These are phyloP conservation scores for Fraxinus floribunda DNA, from an alignment of 305 asterid genomes.

Conservation along the genomic window DNA sequence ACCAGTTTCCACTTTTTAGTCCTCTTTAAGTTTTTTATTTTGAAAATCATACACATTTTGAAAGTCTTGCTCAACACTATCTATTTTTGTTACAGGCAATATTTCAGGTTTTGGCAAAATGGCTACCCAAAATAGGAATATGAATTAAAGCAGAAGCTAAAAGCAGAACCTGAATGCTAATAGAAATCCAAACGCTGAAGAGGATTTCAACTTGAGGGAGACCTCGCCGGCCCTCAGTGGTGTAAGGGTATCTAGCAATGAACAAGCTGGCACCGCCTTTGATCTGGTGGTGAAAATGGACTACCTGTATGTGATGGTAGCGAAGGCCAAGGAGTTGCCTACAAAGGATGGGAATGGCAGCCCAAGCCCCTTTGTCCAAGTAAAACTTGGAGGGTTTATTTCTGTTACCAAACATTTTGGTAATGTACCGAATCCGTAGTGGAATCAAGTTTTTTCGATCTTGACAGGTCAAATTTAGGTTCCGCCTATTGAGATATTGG, in stretches of 20 bases:
- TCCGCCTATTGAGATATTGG: constrained; percentile 47
- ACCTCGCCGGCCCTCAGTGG: constrained; percentile 78
- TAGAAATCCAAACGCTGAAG: constrained; percentile 23
- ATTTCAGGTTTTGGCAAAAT: neutral
- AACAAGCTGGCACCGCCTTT: constrained; percentile 59
- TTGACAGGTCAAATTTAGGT: constrained; percentile 55
- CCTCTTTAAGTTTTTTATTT: too few species aligned
- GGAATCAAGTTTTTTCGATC: constrained; percentile 73
- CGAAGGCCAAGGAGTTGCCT: constrained; percentile 61
- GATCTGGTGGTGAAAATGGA: constrained; percentile 90
- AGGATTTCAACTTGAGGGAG: constrained; percentile 69
- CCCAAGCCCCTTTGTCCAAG: constrained; percentile 60
- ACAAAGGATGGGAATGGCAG: constrained; percentile 31
- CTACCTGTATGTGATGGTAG: constrained; percentile 58
- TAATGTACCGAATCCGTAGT: constrained; percentile 51
- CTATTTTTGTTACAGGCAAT: neutral
- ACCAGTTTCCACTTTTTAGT: too few species aligned
- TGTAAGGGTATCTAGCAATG: constrained; percentile 55
- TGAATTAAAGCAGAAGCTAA: too few species aligned
- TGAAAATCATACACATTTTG: too few species aligned
- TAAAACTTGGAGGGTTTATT: constrained; percentile 58
- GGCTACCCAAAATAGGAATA: neutral
- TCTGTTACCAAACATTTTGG: constrained; percentile 46
- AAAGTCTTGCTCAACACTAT: neutral
- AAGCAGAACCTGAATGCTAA: too few species aligned